These are phyloP conservation scores for Perilla frutescens DNA, from an alignment of 257 asterid species.

Conservation along the genomic window DNA sequence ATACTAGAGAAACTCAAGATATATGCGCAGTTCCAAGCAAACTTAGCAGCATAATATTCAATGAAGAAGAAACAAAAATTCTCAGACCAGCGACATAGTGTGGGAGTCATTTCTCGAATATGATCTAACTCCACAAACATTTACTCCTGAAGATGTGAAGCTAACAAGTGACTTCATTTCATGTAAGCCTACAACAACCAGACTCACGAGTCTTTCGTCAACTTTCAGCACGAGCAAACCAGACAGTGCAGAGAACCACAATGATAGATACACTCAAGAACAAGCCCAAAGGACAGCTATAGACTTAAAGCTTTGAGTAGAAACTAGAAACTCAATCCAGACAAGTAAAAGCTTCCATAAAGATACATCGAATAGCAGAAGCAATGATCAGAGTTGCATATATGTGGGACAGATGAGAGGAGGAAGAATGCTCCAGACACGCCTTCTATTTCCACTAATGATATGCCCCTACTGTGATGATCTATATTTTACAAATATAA, in stretches of 20 bases:
- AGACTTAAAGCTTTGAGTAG: not conserved
- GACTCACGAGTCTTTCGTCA: not conserved
- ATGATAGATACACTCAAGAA: not conserved
- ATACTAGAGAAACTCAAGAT: too few relatives aligned
- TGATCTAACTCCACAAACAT: not conserved
- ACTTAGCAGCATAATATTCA: too few relatives aligned
- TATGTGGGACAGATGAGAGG: not conserved
- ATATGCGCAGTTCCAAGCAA: too few relatives aligned
- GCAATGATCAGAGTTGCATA: slow-evolving; percentile 4
- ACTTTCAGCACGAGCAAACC: not conserved
- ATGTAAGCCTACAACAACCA: not conserved
- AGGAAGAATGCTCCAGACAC: not conserved
- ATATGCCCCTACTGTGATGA: not conserved
- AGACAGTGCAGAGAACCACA: too few relatives aligned
- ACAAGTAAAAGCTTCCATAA: slow-evolving; percentile 1
- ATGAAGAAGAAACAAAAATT: too few relatives aligned
- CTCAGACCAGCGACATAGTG: too few relatives aligned
- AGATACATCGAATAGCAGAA: not conserved
- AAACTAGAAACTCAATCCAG: not conserved
- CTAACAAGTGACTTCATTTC: not conserved
- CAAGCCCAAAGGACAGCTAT: not conserved
- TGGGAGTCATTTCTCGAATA: not conserved
- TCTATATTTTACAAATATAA: slow-evolving; percentile 14
- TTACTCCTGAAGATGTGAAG: not conserved
- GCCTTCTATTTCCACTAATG: not conserved